Conservation (phyloP, 179 eudicot genomes). For the Vitellaria paradoxa region DNA sequence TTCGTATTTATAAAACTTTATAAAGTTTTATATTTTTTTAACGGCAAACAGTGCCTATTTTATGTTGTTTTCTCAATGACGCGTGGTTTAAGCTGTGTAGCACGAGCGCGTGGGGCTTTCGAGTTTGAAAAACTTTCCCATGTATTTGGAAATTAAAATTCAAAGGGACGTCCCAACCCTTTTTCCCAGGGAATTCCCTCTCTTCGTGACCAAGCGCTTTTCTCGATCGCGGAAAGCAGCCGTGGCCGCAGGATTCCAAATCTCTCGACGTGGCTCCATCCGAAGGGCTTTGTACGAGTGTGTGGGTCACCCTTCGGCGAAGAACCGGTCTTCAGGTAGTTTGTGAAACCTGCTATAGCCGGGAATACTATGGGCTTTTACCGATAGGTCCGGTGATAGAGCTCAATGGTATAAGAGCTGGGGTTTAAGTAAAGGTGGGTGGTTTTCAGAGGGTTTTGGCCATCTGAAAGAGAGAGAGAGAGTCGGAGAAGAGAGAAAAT, state of each 20-base stretch:
- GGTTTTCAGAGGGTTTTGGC: slow-evolving; percentile 68
- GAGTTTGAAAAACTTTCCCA: background rate
- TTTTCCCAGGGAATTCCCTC: slow-evolving; percentile 12
- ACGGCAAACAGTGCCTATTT: too few species aligned
- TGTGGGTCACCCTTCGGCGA: slow-evolving; percentile 25
- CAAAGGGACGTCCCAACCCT: background rate
- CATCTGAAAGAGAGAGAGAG: slow-evolving; percentile 25
- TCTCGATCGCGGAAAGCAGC: slow-evolving; percentile 17
- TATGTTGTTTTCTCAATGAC: background rate
- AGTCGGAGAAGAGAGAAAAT: slow-evolving; percentile 10
- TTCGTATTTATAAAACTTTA: too few species aligned
- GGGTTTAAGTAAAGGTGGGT: slow-evolving; percentile 39
- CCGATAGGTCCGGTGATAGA: slow-evolving; percentile 17
- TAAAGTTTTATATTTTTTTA: too few species aligned
- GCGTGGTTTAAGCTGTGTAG: too few species aligned
- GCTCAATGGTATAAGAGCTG: slow-evolving; percentile 18
- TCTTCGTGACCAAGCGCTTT: slow-evolving; percentile 37
- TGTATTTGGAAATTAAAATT: slow-evolving; percentile 1
- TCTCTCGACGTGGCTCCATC: slow-evolving; percentile 34
- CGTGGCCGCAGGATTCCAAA: slow-evolving; percentile 27
- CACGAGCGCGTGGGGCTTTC: background rate
- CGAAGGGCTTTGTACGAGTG: background rate
- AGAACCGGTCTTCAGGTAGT: slow-evolving; percentile 36
- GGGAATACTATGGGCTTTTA: slow-evolving; percentile 16
- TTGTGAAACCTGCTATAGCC: slow-evolving; percentile 31